phyloP scores from a whole-genome alignment of 768 basidiomycete species.

The Pisolithus orientalis region DNA sequence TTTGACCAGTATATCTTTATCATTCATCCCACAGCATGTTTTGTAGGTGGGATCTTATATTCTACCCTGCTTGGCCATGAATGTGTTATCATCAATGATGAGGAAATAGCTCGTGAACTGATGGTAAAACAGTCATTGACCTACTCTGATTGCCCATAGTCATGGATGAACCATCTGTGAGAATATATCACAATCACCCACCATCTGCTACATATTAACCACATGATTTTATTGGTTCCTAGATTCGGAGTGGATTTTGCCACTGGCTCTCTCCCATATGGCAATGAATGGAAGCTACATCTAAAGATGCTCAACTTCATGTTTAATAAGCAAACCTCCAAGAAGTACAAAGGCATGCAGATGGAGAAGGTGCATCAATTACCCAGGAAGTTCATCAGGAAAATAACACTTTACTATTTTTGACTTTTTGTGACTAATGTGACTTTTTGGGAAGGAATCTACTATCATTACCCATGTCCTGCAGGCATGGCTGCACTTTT shows the following conservation, averaged over 20 bases:
- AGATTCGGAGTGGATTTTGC: conserved; percentile 22
- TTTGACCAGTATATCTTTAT: not conserved
- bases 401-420: no score
- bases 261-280: conserved; percentile 14
- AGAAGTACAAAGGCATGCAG: conserved; percentile 9
- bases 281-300: conserved; percentile 13
- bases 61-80: conserved; percentile 13
- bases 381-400: no score
- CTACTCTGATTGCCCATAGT: not conserved
- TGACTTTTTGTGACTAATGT: no score
- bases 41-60: conserved; percentile 16
- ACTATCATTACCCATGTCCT: no score
- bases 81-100: not conserved
- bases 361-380: conserved; percentile 2
- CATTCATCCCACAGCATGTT: not conserved
- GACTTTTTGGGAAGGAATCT: no score
- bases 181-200: not conserved
- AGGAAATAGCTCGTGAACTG: not conserved
- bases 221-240: not conserved
- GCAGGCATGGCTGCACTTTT: no score
- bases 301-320: conserved; percentile 12
- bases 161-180: conserved; percentile 9
- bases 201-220: conserved; percentile 2
- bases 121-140: not conserved
- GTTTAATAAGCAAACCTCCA: conserved; percentile 8